phyloP scores from a whole-genome alignment of 2,329 filamentous ascomycete genomes.

The Colletotrichum cordylinicola region DNA sequence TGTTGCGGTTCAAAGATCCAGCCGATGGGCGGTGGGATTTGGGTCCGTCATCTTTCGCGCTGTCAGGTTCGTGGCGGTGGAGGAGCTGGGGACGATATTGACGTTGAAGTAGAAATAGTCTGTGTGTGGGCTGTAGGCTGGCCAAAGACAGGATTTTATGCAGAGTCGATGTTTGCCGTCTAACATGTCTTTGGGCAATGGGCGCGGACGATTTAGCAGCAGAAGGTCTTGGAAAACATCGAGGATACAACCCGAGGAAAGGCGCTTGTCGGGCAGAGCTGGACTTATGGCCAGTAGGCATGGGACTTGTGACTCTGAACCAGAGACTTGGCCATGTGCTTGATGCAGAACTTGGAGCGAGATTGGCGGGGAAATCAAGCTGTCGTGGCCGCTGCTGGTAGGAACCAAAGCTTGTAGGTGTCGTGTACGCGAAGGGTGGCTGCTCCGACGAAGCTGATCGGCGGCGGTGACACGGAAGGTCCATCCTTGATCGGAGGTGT shows the following conservation, averaged over 20 bases:
- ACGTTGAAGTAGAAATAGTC: no score
- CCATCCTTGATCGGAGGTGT: neutral
- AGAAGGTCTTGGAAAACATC: fast-evolving
- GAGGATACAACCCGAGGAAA: no score
- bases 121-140: no score
- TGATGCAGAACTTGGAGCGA: neutral
- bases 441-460: neutral
- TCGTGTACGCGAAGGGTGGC: neutral
- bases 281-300: neutral
- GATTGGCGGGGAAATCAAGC: neutral
- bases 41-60: no score
- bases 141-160: no score
- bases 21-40: no score
- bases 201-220: fast-evolving
- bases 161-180: neutral
- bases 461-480: neutral
- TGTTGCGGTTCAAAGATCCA: no score
- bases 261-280: neutral
- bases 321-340: neutral
- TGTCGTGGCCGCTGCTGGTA: neutral
- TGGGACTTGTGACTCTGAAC: neutral
- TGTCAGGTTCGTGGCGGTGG: no score
- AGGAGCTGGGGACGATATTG: no score
- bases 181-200: fast-evolving
- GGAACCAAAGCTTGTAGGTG: neutral